phyloP scores from a whole-genome alignment of 148 eudicot species.

The Suaeda aralocaspica region DNA sequence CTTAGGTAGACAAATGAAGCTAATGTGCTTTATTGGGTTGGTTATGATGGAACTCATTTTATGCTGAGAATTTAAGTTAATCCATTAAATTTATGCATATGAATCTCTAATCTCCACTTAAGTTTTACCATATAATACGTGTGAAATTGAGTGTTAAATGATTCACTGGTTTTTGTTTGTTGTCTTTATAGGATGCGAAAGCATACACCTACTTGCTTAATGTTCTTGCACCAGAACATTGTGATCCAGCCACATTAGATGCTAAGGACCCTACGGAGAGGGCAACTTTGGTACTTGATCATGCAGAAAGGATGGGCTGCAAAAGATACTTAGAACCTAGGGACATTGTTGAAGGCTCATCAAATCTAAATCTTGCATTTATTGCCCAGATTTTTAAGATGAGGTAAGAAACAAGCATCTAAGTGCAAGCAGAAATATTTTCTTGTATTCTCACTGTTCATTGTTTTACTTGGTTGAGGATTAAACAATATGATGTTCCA shows the following conservation, averaged over 20 bases:
- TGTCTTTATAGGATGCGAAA: constrained; percentile 73
- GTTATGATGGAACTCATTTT: neutral
- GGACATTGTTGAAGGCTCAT: constrained; percentile 82
- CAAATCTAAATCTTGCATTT: constrained; percentile 91
- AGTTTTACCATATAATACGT: neutral
- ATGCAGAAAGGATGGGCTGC: constrained; percentile 97
- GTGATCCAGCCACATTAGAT: constrained; percentile 77
- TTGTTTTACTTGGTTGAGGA: neutral
- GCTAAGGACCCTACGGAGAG: constrained; percentile 64
- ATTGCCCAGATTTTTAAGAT: constrained; percentile 90
- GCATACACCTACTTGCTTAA: constrained; percentile 95
- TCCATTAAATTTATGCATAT: neutral
- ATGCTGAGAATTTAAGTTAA: neutral
- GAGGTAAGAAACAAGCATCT: constrained; percentile 43
- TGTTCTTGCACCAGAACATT: constrained; percentile 95
- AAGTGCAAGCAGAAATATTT: too few relatives aligned
- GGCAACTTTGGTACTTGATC: constrained; percentile 85
- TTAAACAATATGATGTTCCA: neutral
- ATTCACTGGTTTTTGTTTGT: constrained; percentile 5
- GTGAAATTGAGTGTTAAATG: neutral
- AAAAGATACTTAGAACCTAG: constrained; percentile 73
- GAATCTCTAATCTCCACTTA: neutral
- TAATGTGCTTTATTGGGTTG: neutral
- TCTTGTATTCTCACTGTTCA: neutral
- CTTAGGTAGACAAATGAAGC: neutral